phyloP scores from a whole-genome alignment of 129 eudicot species.

The Pittosporum tobira region DNA sequence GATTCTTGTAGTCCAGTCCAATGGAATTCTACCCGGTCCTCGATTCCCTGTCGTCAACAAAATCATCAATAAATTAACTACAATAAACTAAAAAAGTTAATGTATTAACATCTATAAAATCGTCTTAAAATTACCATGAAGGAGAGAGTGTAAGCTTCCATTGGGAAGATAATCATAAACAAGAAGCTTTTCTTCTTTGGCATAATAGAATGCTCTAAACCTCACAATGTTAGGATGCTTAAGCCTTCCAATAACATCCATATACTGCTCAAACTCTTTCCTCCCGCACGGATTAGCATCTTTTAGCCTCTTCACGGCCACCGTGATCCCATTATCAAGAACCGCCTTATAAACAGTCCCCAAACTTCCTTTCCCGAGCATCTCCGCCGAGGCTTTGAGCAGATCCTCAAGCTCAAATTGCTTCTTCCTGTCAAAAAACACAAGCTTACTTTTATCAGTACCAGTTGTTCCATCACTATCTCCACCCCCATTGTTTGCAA shows the following conservation, averaged over 20 bases:
- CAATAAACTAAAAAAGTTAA: neutral
- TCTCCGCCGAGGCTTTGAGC: constrained; percentile 87
- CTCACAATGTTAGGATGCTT: constrained; percentile 70
- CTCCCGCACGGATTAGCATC: constrained; percentile 93
- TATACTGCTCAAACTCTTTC: constrained; percentile 96
- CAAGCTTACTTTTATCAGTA: constrained; percentile 54
- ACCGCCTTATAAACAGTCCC: constrained; percentile 97
- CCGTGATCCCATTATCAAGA: constrained; percentile 72
- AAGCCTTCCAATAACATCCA: constrained; percentile 96
- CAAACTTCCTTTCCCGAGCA: constrained; percentile 94
- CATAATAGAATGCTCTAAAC: constrained; percentile 85
- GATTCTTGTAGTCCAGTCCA: constrained; percentile 95
- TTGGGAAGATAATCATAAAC: constrained; percentile 90
- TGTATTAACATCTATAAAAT: too few species aligned
- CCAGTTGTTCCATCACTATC: constrained; percentile 56
- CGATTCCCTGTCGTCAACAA: constrained; percentile 50
- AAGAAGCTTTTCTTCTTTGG: constrained; percentile 85
- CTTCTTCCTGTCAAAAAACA: constrained; percentile 73
- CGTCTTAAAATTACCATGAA: constrained; percentile 48
- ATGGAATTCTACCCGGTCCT: constrained; percentile 87
- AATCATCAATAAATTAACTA: neutral
- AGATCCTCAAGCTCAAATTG: constrained; percentile 86
- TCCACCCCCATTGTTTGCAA: constrained; percentile 53
- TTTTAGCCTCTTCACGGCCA: constrained; percentile 92
- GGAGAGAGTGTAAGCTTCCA: constrained; percentile 91